These are phyloP conservation scores for Cladorrhinum sp. DNA, from an alignment of 2,329 filamentous ascomycete genomes.

Conservation along the genomic window DNA sequence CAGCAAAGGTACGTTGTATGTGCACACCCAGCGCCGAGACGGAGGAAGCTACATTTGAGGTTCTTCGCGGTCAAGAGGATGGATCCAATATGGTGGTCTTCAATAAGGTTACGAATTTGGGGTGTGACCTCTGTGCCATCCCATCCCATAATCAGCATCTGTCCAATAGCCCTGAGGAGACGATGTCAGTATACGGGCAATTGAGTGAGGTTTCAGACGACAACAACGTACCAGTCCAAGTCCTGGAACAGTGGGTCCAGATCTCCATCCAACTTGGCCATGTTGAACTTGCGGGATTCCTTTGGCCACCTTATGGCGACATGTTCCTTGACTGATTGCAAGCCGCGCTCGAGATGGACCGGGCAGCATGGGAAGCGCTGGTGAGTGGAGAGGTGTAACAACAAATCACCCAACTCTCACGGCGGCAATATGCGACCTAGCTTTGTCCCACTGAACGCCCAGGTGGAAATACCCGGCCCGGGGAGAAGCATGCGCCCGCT, in stretches of 20 bases:
- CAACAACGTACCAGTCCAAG: slow-evolving; percentile 64
- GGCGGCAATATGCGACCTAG: neutral
- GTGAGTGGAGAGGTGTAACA: slow-evolving; percentile 16
- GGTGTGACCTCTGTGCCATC: slow-evolving; percentile 81
- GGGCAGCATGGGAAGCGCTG: neutral
- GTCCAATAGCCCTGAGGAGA: slow-evolving; percentile 61
- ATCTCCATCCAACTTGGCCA: slow-evolving; percentile 45
- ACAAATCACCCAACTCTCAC: neutral
- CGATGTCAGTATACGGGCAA: slow-evolving; percentile 5
- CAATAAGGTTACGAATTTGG: slow-evolving; percentile 76
- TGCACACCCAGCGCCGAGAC: neutral
- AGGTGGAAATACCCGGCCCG: neutral
- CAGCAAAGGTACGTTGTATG: slow-evolving; percentile 9
- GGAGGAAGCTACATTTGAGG: slow-evolving; percentile 63
- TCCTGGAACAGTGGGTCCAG: slow-evolving; percentile 69
- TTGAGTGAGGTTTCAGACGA: neutral
- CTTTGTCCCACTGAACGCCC: neutral
- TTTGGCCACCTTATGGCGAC: slow-evolving; percentile 22
- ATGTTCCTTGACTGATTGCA: slow-evolving; percentile 12
- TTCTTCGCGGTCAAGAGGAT: slow-evolving; percentile 84
- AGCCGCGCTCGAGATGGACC: neutral
- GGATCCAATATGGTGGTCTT: slow-evolving; percentile 82
- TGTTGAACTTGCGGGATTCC: slow-evolving; percentile 23
- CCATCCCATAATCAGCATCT: slow-evolving; percentile 81
- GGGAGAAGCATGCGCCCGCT: neutral